Evolutionary conservation across 2,329 filamentous ascomycete genomes (phyloP), one percentile per base, ranked within the genome.

Genomic region (Monilinia aucupariae): DNA sequence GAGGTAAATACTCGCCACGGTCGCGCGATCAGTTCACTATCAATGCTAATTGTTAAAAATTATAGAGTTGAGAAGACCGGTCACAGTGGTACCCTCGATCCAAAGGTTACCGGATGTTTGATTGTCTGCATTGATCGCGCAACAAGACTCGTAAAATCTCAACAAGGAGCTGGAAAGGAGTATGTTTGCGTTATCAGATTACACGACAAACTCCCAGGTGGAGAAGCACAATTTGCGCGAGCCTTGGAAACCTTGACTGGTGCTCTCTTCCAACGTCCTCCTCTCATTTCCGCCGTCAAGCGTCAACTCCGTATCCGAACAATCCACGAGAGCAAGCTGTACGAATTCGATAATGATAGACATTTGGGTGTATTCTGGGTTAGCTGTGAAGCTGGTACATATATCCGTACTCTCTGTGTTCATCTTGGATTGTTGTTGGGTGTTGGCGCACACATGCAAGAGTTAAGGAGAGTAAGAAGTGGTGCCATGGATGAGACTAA

Each of bases 311-410:
- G 94, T 84, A 96, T 99, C 78, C 88, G 94, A 79, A 97, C 93
- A 67, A 96, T 99, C 72, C 90, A 97, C 81, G 92, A 97, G 80
- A 96, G 89, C 85, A 96, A 96, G 81, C 83, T 97, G 62, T 86
- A 91, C 75, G 94, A 99, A 81, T 99, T 97, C 75, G 94, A 99
- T 81, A 97, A 99, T 75, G 93, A 97, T 74, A 88, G 94, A 72
- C 92, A 97, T 77, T 85, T 99, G 45, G 94, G 90, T 77, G 93
- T 97, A 63, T 99, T 99, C 85, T 97, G 94, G 93, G 94, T 97
- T 71, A 96, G 91, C 79, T 99, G 94, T 78, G 94, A 99, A 80
- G 94, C 92, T 64, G 94, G 94, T 76, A 99, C 94, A 68, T 99
- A 99, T 78, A 97, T 99, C 76, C 90, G 94, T 82, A 99, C 94